Evolutionary conservation across 2,329 filamentous ascomycete genomes (phyloP), one percentile per base, ranked within the genome.

Genomic region (Penicillium aurantiogriseum): DNA sequence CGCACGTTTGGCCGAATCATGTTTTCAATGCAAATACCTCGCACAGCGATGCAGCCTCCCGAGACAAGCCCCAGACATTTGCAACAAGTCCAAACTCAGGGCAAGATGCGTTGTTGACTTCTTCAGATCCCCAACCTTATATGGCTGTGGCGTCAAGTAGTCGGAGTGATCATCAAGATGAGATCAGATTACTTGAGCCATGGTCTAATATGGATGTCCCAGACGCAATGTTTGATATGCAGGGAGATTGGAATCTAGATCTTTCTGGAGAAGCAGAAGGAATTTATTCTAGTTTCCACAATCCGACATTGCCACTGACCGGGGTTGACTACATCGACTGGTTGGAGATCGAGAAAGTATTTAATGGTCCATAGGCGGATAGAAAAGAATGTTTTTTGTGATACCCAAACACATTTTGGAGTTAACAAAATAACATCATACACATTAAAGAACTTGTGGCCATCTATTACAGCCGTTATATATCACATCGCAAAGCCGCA

Each of bases 301-400:
- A 63, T 50, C 64, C 64, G 4, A 61, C 56, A 5, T 42, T 66
- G 17, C 60, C 64, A 9, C 44, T 66, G 27, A 66, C 64, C 1
- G 64, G 64, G 7, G 61, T 66, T 10, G 63, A 66, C 49, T 57
- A 66, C 35, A 56, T 55, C 36, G 64, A 66, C 40, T 66, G 64
- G 64, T 40, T 61, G n/a, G 64, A 66, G 50, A 64, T 66, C 45
- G 64, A 66, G 23, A 66, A 66, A 35, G 36, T 66, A 5, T 61
- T 66, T 7, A 56, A 57, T 23, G 56, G 47, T 42, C 50, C 59
- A 52, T 60, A 43, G n/a, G n/a, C n/a, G 27, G 11, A 21, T 21
- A 5, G 27, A 29, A 29, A 10, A 25, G 39, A 25, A 9, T 25
- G 6, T 25, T 9, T 29, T 9, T 43, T 27, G 23, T 9, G n/a